Base-by-base conservation (phyloP, 2,329 filamentous ascomycete species). In the Hypoxylon sp. region DNA sequence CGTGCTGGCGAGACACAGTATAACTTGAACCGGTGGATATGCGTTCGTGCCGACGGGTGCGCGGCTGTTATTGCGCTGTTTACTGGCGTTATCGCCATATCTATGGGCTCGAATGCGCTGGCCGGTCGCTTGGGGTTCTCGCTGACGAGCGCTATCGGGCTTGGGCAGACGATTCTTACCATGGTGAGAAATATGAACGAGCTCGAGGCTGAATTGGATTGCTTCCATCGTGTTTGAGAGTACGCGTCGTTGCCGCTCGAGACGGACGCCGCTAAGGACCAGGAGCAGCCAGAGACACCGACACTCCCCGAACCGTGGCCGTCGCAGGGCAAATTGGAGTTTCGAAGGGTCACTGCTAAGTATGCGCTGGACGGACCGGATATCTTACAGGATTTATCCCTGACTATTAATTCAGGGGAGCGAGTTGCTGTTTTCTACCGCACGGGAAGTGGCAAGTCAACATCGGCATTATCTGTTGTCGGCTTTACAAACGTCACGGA, bases 391-490 rank as follows among this genome's bases (percentile, higher is more conserved):
- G 39, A 20, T n/a, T 20, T 43, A 20, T 43, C 39, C 6, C 6
- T 43, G 19, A 43, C 39, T 20, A 20, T 43, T 20, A 19, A 20
- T 10, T 17, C 52, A 1, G 52, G 52, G 6, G 41, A 56, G 20
- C 52, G 52, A 5, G 41, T 56, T 24, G 52, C 41, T 47, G 24
- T 56, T 13, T 30, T 56, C 7, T 41, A 41, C n/a, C 52, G 52
- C 11, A 56, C 52, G 4, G 52, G 52, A 20, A 39, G 49, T 20
- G 49, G 49, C 32, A 52, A 52, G 34, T 48, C 46, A 6, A 48
- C 46, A 13, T 19, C 32, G 24, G 46, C 46, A 1, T 48, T 48
- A 15, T 48, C 46, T 6, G 24, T 48, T 30, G 24, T 48, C 15
- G 46, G 46, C 46, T 48, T 48, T 24, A 48, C 46, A 11, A 48